Percentiles rank a stretch among this genome's conserved stretches.
phyloP scores from a whole-genome alignment of 495 filamentous ascomycete species.

The Bathelium albidoporum region DNA sequence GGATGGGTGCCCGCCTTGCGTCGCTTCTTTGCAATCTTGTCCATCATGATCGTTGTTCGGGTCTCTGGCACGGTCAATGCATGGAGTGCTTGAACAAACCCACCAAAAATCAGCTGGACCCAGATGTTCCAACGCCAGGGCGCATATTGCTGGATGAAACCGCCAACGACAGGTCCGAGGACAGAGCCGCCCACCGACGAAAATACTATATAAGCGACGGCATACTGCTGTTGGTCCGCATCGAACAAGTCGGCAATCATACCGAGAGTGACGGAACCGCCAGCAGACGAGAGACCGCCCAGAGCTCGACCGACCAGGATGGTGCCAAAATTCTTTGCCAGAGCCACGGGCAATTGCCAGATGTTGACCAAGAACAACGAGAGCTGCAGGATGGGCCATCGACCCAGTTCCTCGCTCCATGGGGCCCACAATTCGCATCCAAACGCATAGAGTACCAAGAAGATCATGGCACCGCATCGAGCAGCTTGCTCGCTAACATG shows the following conservation, averaged over 20 bases:
- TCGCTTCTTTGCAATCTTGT: constrained; percentile 54
- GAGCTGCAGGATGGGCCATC: constrained; percentile 61
- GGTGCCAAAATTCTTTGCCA: constrained; percentile 59
- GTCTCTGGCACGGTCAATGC: constrained; percentile 61
- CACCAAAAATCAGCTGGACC: constrained; percentile 71
- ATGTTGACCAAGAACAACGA: constrained; percentile 63
- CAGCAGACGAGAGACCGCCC: constrained; percentile 62
- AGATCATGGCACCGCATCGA: constrained; percentile 56
- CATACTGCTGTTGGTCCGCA: constrained; percentile 60
- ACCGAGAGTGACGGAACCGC: constrained; percentile 70
- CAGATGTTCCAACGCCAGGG: constrained; percentile 72
- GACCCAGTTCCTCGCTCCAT: constrained; percentile 71
- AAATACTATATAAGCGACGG: constrained; percentile 64
- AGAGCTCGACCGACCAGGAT: constrained; percentile 56
- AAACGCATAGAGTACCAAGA: constrained; percentile 65
- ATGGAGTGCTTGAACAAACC: constrained; percentile 52
- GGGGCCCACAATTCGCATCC: constrained; percentile 78
- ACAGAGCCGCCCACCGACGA: constrained; percentile 67
- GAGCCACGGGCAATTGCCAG: constrained; percentile 60
- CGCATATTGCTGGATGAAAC: constrained; percentile 56
- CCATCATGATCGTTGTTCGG: constrained; percentile 54
- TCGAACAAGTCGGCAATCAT: constrained; percentile 79
- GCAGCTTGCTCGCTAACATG: constrained; percentile 53
- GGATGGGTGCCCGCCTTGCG: constrained; percentile 42
- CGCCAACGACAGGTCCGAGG: constrained; percentile 70